Evolutionary conservation across 1,139 yeast genomes (phyloP).

Genomic region (Lodderomyces metapsilosis): DNA sequence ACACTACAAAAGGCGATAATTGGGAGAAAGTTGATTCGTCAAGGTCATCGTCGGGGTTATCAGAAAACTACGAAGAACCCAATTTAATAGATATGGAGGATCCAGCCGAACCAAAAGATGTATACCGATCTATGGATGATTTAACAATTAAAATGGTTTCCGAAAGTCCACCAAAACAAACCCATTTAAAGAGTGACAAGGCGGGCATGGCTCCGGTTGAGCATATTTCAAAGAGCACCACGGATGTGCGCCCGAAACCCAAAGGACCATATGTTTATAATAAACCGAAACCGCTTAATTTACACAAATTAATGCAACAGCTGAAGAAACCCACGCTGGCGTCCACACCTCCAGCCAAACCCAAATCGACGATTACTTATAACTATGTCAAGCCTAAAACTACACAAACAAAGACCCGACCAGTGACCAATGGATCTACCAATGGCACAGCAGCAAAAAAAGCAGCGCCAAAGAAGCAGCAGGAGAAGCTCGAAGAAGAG

Average conservation of each 20-base stretch:
- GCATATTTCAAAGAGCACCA: constrained; percentile 12
- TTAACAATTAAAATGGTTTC: constrained; percentile 17
- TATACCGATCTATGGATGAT: constrained; percentile 18
- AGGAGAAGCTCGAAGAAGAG: constrained; percentile 5
- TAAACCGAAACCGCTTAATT: constrained; percentile 43
- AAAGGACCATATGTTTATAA: constrained; percentile 34
- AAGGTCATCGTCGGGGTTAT: constrained; percentile 16
- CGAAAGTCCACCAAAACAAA: constrained; percentile 9
- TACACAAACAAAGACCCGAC: constrained; percentile 8
- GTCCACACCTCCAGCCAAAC: constrained; percentile 10
- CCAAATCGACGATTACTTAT: constrained; percentile 26
- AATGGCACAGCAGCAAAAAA: constrained; percentile 6
- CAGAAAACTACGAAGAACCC: constrained; percentile 14
- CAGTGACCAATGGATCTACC: constrained; percentile 6
- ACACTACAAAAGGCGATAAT: constrained; percentile 10
- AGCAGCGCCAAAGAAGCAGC: constrained; percentile 12
- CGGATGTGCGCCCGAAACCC: constrained; percentile 10
- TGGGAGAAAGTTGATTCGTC: constrained; percentile 31
- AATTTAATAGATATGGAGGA: constrained; percentile 39
- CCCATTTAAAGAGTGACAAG: constrained; percentile 4
- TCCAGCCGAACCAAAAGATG: constrained; percentile 9
- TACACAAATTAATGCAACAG: constrained; percentile 22
- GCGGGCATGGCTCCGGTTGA: constrained; percentile 6
- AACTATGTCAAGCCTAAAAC: constrained; percentile 22
- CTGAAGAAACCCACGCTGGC: constrained; percentile 19